These are phyloP conservation scores for Mortierella sp. DNA, from an alignment of 371 early-diverging fungal genomes.

Conservation along the genomic window DNA sequence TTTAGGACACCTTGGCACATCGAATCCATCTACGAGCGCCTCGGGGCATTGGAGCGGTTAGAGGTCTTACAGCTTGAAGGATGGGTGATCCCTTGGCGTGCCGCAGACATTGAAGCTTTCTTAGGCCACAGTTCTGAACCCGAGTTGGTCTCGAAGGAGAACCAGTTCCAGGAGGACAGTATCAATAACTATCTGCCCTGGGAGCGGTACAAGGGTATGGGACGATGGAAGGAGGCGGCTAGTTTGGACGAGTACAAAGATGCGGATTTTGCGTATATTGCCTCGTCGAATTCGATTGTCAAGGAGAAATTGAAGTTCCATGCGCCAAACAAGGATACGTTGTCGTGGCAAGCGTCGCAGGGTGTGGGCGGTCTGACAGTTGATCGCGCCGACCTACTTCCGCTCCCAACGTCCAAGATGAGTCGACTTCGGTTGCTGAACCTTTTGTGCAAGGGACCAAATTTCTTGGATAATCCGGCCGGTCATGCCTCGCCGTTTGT, in stretches of 20 bases:
- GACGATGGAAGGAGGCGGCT: not conserved
- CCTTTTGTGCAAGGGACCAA: not conserved
- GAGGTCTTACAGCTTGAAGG: slow-evolving; percentile 30
- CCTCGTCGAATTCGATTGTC: not conserved
- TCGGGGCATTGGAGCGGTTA: slow-evolving; percentile 7
- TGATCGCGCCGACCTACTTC: not conserved
- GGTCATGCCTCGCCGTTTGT: not conserved
- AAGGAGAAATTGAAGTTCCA: not conserved
- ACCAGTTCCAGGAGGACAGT: not conserved
- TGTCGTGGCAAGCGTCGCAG: not conserved
- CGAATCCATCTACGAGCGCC: slow-evolving; percentile 27
- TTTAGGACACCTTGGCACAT: slow-evolving; percentile 26
- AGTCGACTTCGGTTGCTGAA: not conserved
- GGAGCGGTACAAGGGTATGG: not conserved
- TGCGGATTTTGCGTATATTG: not conserved
- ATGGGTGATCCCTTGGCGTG: slow-evolving; percentile 30
- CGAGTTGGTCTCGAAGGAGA: not conserved
- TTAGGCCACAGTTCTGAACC: not conserved
- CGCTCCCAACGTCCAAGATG: not conserved
- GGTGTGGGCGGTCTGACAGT: not conserved
- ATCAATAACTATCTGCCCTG: not conserved
- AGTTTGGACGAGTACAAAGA: not conserved
- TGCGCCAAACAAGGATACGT: not conserved
- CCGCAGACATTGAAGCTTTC: slow-evolving; percentile 22
- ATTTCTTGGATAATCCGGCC: slow-evolving; percentile 4